phyloP scores from a whole-genome alignment of 257 asterid species.

The Misopates orontium region DNA sequence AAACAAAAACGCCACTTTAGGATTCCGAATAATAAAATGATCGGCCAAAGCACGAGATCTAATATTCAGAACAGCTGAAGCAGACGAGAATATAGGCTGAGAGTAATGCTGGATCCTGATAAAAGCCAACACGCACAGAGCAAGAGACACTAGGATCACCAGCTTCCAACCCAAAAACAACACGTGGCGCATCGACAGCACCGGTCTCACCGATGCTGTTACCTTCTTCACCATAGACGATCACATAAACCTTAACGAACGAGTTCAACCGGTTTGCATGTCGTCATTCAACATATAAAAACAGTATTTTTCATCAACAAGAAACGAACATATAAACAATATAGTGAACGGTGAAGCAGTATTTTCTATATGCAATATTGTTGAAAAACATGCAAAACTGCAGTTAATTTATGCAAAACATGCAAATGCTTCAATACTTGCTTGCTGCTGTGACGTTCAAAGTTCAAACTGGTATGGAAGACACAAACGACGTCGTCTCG shows the following conservation, averaged over 20 bases:
- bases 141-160: constrained; percentile 47
- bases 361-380: too few species aligned
- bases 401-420: too few species aligned
- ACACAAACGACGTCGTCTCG: too few species aligned
- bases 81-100: constrained; percentile 26
- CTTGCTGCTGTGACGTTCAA: too few species aligned
- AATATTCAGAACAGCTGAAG: constrained; percentile 33
- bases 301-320: too few species aligned
- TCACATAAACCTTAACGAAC: constrained; percentile 2
- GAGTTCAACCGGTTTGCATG: too few species aligned
- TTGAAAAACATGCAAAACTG: too few species aligned
- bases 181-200: constrained; percentile 49
- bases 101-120: constrained; percentile 67
- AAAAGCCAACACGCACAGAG: constrained; percentile 58
- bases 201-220: constrained; percentile 39
- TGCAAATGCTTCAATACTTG: too few species aligned
- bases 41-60: constrained; percentile 42
- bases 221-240: constrained; percentile 49
- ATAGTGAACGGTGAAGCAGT: too few species aligned
- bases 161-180: constrained; percentile 74
- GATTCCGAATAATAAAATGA: constrained; percentile 54
- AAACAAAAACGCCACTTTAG: constrained; percentile 80
- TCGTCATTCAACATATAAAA: too few species aligned
- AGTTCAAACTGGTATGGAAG: too few species aligned
- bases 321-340: too few species aligned